phyloP scores from a whole-genome alignment of 192 early-diverging fungal species.

The Coemansia sp. region DNA sequence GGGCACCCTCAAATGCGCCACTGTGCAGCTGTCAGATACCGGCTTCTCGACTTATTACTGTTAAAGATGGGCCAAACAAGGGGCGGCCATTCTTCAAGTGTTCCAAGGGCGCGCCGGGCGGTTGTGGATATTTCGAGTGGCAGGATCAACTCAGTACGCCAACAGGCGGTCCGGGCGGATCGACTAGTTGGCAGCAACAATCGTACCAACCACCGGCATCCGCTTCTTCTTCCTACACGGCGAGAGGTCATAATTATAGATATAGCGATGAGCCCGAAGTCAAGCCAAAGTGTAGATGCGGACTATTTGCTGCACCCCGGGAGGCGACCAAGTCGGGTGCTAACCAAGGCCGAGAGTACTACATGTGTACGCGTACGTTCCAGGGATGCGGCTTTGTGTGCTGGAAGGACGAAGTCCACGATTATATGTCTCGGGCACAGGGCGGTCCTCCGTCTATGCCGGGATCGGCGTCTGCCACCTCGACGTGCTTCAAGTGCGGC shows the following conservation, averaged over 20 bases:
- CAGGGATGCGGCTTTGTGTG: constrained; percentile 41
- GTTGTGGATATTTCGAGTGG: constrained; percentile 65
- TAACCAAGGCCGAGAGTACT: constrained; percentile 59
- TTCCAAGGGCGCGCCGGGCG: constrained; percentile 24
- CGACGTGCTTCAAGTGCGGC: constrained; percentile 36
- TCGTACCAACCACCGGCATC: neutral
- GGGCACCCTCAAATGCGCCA: constrained; percentile 13
- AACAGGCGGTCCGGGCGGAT: neutral
- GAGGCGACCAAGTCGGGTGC: constrained; percentile 12
- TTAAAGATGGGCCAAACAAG: constrained; percentile 59
- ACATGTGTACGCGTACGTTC: constrained; percentile 47
- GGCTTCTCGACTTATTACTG: constrained; percentile 41
- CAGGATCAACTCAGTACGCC: constrained; percentile 41
- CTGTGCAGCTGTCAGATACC: constrained; percentile 48
- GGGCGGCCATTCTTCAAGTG: constrained; percentile 59
- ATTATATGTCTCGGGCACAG: constrained; percentile 13
- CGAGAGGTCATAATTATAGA: neutral
- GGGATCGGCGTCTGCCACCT: neutral
- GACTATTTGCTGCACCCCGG: constrained; percentile 34
- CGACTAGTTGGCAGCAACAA: neutral
- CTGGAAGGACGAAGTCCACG: constrained; percentile 36
- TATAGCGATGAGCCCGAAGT: neutral
- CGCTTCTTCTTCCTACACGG: neutral
- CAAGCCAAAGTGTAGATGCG: constrained; percentile 57
- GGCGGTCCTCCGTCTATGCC: neutral